Base-by-base conservation (phyloP, 1,284 basidiomycete species). In the Pseudozyma sp. region DNA sequence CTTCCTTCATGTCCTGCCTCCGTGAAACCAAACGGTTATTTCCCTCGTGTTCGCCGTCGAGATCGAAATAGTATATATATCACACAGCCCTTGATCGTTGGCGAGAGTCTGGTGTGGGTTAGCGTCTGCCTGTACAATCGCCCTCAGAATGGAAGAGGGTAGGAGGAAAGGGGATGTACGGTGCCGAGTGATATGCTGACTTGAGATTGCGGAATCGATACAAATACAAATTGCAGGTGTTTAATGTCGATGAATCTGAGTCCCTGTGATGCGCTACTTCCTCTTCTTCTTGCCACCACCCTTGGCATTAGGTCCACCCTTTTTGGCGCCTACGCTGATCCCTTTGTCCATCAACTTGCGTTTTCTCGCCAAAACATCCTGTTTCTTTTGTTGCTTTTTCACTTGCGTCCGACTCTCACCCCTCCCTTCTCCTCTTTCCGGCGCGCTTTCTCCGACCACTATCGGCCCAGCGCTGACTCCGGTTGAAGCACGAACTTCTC, bases 331-430 rank as follows among this genome's bases (percentile, higher is more conserved):
- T 0, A 66, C 62, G 2, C 59, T 18, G 25, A 70, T 58, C 0
- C 72, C 63, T 42, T 75, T 75, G 2, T 66, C 50, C 52, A 65
- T 63, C 48, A 70, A 50, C 48, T 67, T 75, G 6, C 48, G 40
- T 35, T 63, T 66, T 16, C 72, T 54, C 3, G 44, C 51, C 13
- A 52, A 16, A 8, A 70, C 59, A 9, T 63, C 59, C 8, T 34
- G 12, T 12, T 59, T 62, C 44, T 62, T 70, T 5, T 64, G 50
- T 25, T 47, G 36, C n/a, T 76, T 76, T 18, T 56, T 67, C 6
- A 52, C 52, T 14, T 70, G 73, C 10, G 63, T 67, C 12, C 35
- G 60, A 47, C 73, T 76, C n/a, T 34, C 48, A 8, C n/a, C 69
- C 11, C 8, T 39, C 8, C 21, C 35, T 19, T 36, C 53, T 36